Base-by-base conservation (phyloP, 768 basidiomycete species). In the Suillus fuscotomentosus region DNA sequence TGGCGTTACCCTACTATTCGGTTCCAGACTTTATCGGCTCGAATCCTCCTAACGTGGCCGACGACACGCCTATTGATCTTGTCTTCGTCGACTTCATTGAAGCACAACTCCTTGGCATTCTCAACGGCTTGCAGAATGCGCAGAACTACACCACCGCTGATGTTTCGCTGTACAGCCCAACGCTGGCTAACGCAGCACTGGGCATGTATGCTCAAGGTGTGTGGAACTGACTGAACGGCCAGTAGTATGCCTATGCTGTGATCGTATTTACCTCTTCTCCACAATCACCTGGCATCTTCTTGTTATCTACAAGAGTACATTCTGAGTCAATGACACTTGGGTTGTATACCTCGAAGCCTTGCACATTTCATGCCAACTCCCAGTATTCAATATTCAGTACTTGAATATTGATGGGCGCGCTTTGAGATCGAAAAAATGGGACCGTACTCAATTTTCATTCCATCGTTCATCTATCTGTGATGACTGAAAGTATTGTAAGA, bases 11-110 rank as follows among this genome's bases (percentile, higher is more conserved):
- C 5, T 84, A 83, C 75, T 84, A 82, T 74, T 60, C 72, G 5
- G 65, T 77, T 3, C 89, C 89, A 0, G 80, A 82, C 69, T 92
- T 87, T 70, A 81, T 92, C 64, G 80, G 80, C 17, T 88, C 88
- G 0, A 73, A 79, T 34, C 72, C 84, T 3, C 88, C 90, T 3
- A 71, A 78, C 27, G 81, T 86, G 15, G 65, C 84, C 0, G 78
- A 78, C 61, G 78, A 81, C 61, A 80, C 85, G 0, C 77, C 77
- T 0, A 80, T 94, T 66, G 92, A 94, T 69, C 82, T 94, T 24
- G 87, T 94, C 41, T 94, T 93, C 72, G 80, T 89, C 55, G 80
- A 88, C 72, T 94, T 92, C 74, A 86, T 92, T 70, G 77, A 82
- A 70, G 61, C 69, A 6, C 77, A 84, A 66, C 70, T 90, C 34